phyloP scores from a whole-genome alignment of 345 rosid genomes.

The Passiflora organensis region DNA sequence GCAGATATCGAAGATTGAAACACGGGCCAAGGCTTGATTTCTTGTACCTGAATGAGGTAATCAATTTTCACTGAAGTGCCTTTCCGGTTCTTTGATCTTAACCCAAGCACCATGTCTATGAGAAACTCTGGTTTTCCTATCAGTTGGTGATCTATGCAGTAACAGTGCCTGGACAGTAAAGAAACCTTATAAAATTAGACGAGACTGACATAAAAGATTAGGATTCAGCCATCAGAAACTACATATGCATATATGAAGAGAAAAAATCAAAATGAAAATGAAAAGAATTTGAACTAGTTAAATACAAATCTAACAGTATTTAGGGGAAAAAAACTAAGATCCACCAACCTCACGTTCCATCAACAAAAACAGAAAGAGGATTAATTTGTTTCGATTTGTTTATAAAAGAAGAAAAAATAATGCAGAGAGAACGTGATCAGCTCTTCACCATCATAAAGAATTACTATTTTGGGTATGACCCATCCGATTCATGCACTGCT shows the following conservation, averaged over 20 bases:
- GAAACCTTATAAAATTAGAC: not conserved
- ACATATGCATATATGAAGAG: not conserved
- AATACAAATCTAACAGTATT: not conserved
- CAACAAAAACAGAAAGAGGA: not conserved
- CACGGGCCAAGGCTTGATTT: conserved; percentile 83
- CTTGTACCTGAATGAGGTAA: conserved; percentile 44
- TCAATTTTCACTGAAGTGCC: conserved; percentile 29
- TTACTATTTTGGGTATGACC: conserved; percentile 8
- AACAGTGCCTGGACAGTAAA: conserved; percentile 9
- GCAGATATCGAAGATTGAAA: conserved; percentile 40
- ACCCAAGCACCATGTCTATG: conserved; percentile 53
- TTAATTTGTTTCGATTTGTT: not conserved
- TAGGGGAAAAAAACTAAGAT: not conserved
- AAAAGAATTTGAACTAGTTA: not conserved
- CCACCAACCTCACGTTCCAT: not conserved
- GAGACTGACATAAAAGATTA: not conserved
- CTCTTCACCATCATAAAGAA: conserved; percentile 3
- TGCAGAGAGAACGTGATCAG: conserved; percentile 14
- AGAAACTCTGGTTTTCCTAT: conserved; percentile 13
- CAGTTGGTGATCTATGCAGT: conserved; percentile 10
- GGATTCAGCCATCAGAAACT: not conserved
- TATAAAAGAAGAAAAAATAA: conserved; percentile 6
- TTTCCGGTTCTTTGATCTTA: conserved; percentile 53
- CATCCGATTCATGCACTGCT: conserved; percentile 12
- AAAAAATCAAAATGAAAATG: not conserved